Conservation (phyloP, 768 basidiomycete genomes). For the Pulveroboletus sp. region DNA sequence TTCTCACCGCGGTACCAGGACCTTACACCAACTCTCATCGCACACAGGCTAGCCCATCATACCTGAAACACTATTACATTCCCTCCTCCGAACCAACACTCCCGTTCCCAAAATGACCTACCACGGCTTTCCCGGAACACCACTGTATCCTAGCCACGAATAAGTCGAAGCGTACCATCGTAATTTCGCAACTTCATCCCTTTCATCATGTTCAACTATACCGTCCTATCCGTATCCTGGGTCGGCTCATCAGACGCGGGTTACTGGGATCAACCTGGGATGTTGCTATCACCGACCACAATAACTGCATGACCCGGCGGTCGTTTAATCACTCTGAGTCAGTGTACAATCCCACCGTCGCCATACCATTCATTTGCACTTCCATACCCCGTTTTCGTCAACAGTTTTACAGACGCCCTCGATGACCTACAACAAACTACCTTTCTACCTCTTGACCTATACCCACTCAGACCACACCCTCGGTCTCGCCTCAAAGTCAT, state of each 20-base stretch:
- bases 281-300: conserved; percentile 30
- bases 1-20: too few relatives aligned
- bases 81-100: conserved; percentile 51
- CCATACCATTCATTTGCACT: conserved; percentile 73
- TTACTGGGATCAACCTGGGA: too few relatives aligned
- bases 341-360: too few relatives aligned
- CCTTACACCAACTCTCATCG: too few relatives aligned
- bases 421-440: conserved; percentile 35
- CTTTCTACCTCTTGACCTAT: conserved; percentile 79
- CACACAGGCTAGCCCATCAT: conserved; percentile 42
- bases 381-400: conserved; percentile 84
- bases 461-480: conserved; percentile 86
- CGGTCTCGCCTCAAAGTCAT: conserved; percentile 74
- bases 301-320: conserved; percentile 20
- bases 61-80: conserved; percentile 56
- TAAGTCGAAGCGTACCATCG: conserved; percentile 46
- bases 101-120: conserved; percentile 58
- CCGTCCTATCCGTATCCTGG: conserved; percentile 44
- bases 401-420: conserved; percentile 64
- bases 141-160: conserved; percentile 49
- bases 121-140: conserved; percentile 49
- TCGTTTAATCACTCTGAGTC: conserved; percentile 55
- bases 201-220: conserved; percentile 42
- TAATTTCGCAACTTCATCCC: conserved; percentile 42
- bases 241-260: conserved; percentile 36